Percentiles rank a stretch among this genome's conserved stretches.
phyloP scores from a whole-genome alignment of 805 yeast genomes.

The Saccharomycodes ludwigii region DNA sequence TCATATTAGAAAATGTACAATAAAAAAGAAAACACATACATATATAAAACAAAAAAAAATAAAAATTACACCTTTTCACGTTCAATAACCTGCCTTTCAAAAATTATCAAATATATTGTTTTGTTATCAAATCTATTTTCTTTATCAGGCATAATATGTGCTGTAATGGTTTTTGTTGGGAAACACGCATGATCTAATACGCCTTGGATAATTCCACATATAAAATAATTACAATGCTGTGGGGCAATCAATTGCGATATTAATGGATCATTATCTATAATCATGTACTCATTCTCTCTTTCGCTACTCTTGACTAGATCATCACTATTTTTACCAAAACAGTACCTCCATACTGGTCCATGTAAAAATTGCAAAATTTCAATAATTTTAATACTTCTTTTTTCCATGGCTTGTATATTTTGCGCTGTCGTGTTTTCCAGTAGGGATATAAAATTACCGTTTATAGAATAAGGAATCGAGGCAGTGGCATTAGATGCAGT shows the following conservation, averaged over 20 bases:
- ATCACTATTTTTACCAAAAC: conserved; percentile 69
- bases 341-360: conserved; percentile 57
- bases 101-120: conserved; percentile 66
- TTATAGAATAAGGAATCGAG: too few relatives aligned
- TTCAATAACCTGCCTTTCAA: conserved; percentile 47
- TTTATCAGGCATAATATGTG: conserved; percentile 53
- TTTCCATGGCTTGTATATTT: conserved; percentile 12
- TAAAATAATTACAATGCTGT: conserved; percentile 69
- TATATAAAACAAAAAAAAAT: too few relatives aligned
- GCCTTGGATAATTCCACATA: conserved; percentile 82
- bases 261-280: conserved; percentile 62
- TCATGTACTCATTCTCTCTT: conserved; percentile 61
- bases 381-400: conserved; percentile 51
- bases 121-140: conserved; percentile 42
- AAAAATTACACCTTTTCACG: too few relatives aligned
- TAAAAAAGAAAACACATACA: too few relatives aligned
- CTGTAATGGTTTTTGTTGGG: conserved; percentile 56
- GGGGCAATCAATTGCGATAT: conserved; percentile 56
- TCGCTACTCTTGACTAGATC: conserved; percentile 65
- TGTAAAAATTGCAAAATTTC: conserved; percentile 65
- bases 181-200: conserved; percentile 60
- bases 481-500: not conserved
- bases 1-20: not conserved
- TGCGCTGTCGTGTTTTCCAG: conserved; percentile 47
- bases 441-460: conserved; percentile 30